Evolutionary conservation across 1,284 basidiomycete genomes (phyloP), one percentile per base, ranked within the genome.

Genomic region (Violaceomyces palustris): DNA sequence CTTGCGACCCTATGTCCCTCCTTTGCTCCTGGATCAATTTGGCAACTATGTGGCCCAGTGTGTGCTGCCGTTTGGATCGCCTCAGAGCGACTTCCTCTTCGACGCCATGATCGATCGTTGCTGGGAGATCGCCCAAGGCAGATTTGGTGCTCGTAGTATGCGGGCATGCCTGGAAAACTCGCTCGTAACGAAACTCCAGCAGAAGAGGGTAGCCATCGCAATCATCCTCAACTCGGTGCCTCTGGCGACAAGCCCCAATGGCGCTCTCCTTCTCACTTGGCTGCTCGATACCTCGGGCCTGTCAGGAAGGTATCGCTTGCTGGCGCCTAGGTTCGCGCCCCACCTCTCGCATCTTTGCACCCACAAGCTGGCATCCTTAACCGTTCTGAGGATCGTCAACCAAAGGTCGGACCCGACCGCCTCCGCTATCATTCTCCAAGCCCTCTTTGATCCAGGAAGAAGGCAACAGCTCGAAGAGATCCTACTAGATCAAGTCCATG

Each of bases 1-100:
- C 72, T 75, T 99, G 50, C 79, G 87, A 39, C 84, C 94, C 0
- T 98, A 92, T 72, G 83, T 88, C 6, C 94, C 94, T 35, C 89
- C 94, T 11, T 80, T 99, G 23, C 81, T 98, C 43, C 80, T 97
- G 35, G 93, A 97, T 73, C 87, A 92, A 70, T 92, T 94, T 60
- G 94, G 94, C 45, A 99, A 98, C 75, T 99, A 99, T 72, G 93
- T 98, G 50, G 88, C 94, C 34, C 89, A 93, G 45, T 91, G 90
- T 68, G 92, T 91, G 69, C 78, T 98, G 38, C 85, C 88, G 18
- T 98, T 97, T 64, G 87, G 88, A 35, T 76, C 84, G 23, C 92
- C 93, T 14, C 81, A 81, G 27, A 89, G 87, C 47, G 90, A 94
- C 63, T 97, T 97, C 74, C 87, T 98, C 50, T 97, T 97, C 72